phyloP scores from a whole-genome alignment of 2,329 filamentous ascomycete species.

The Chaetomium sp. region DNA sequence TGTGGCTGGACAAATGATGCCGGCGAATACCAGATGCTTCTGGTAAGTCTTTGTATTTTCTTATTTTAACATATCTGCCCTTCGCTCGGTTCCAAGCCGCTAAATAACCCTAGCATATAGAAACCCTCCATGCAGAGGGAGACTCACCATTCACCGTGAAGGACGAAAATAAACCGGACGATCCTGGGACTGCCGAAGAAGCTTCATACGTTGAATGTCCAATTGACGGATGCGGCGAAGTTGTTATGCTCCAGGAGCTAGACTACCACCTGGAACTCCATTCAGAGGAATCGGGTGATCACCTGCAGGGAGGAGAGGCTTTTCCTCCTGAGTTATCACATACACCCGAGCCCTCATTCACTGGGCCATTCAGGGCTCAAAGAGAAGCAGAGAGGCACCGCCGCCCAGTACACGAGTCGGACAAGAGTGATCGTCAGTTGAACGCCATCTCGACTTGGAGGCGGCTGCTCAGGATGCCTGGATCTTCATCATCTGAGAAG shows the following conservation, averaged over 20 bases:
- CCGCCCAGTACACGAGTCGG: slow-evolving; percentile 5
- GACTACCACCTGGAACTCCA: slow-evolving; percentile 56
- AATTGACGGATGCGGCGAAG: slow-evolving; percentile 52
- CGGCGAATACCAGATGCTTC: slow-evolving; percentile 31
- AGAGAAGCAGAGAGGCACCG: slow-evolving; percentile 16
- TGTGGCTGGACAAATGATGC: slow-evolving; percentile 29
- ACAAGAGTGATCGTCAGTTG: slow-evolving; percentile 14
- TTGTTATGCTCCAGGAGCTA: slow-evolving; percentile 45
- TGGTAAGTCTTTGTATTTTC: slow-evolving; percentile 25
- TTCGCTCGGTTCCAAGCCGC: not conserved
- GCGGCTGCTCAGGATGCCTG: slow-evolving; percentile 21
- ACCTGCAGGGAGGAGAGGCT: not conserved
- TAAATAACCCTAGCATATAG: slow-evolving; percentile 24
- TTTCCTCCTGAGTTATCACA: not conserved
- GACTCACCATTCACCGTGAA: slow-evolving; percentile 20
- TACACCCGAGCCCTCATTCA: not conserved
- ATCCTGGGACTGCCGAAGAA: slow-evolving; percentile 25
- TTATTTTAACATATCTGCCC: not conserved
- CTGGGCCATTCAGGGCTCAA: slow-evolving; percentile 12
- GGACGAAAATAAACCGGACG: slow-evolving; percentile 20
- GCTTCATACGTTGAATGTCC: slow-evolving; percentile 46
- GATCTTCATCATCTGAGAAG: slow-evolving; percentile 9
- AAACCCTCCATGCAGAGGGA: slow-evolving; percentile 25
- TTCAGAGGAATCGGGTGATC: slow-evolving; percentile 40
- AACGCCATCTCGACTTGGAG: slow-evolving; percentile 29